Evolutionary conservation across 73 alveolate species (phyloP).

Genomic region (Paramecium tetraurelia): DNA sequence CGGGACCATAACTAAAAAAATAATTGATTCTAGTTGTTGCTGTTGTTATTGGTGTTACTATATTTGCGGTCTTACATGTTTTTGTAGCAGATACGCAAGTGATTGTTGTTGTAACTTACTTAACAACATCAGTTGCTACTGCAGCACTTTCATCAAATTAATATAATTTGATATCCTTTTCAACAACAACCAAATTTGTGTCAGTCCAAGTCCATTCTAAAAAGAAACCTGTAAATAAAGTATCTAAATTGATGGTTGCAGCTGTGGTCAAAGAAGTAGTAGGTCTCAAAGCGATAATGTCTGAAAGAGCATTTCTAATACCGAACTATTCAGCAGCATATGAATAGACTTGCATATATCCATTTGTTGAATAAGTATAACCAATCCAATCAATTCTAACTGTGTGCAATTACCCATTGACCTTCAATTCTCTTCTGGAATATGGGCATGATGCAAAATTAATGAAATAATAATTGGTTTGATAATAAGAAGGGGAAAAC

Average conservation of each 20-base stretch:
- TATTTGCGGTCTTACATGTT: neutral
- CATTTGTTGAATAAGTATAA: neutral
- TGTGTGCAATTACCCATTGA: neutral
- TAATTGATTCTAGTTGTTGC: neutral
- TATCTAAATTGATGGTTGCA: neutral
- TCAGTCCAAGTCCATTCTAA: conserved; percentile 44
- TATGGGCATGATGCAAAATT: conserved; percentile 23
- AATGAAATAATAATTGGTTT: neutral
- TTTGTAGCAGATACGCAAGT: neutral
- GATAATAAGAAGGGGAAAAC: neutral
- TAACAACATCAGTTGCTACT: neutral
- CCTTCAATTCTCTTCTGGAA: neutral
- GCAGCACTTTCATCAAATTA: conserved; percentile 6
- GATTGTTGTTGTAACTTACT: neutral
- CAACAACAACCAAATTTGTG: neutral
- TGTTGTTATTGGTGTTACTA: neutral
- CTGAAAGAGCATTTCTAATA: neutral
- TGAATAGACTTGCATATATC: neutral
- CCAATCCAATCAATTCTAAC: neutral
- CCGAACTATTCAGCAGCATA: conserved; percentile 46
- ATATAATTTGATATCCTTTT: neutral
- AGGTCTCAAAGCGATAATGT: neutral
- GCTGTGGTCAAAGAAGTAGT: neutral
- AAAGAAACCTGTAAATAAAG: neutral
- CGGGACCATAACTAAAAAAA: conserved; percentile 14